Base-by-base conservation (phyloP, 192 early-diverging fungal genomes). In the Podochytrium sp. region DNA sequence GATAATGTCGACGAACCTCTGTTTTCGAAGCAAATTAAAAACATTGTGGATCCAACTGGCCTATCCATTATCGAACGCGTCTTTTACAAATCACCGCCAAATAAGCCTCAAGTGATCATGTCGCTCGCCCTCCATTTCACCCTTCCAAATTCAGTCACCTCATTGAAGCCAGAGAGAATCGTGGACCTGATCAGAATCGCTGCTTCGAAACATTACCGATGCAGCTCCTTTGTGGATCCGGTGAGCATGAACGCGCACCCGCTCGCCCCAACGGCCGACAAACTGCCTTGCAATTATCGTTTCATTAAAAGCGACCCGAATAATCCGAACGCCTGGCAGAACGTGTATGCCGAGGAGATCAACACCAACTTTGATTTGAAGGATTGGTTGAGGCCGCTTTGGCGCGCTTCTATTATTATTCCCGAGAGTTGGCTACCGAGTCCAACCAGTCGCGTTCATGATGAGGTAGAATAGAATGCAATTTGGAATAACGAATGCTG, bases 51-150 rank as follows among this genome's bases (percentile, higher is more conserved):
- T 55, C 66, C 66, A 6, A 12, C 23, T 42, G 76, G 73, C 10
- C 77, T 85, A 6, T 82, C 83, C 33, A 80, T 85, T 32, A 71
- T 76, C 2, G 83, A 85, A 79, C 78, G 79, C 10, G 67, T 77
- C 64, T 84, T 84, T 63, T 72, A 67, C 66, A 73, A 84, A 20
- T 74, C 76, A 0, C 51, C 74, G 20, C 68, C 71, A 25, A 41
- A 65, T 25, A 47, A 51, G 59, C 74, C 83, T 34, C 68, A 84
- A 77, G 80, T 85, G 32, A 74, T 85, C 32, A 80, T 85, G 79
- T 61, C 37, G 23, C 52, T 78, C n/a, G 63, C 58, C n/a, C n/a
- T 76, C 33, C 69, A 73, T 3, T 67, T 81, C 20, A 23, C 40
- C 14, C 65, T 79, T 10, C 83, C 83, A n/a, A 59, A 57, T 16